Percentiles rank a stretch among this genome's conserved stretches.
These are phyloP conservation scores for Saccharum hybrid DNA, from an alignment of 202 grass and related monocot genomes.

Conservation along the genomic window DNA sequence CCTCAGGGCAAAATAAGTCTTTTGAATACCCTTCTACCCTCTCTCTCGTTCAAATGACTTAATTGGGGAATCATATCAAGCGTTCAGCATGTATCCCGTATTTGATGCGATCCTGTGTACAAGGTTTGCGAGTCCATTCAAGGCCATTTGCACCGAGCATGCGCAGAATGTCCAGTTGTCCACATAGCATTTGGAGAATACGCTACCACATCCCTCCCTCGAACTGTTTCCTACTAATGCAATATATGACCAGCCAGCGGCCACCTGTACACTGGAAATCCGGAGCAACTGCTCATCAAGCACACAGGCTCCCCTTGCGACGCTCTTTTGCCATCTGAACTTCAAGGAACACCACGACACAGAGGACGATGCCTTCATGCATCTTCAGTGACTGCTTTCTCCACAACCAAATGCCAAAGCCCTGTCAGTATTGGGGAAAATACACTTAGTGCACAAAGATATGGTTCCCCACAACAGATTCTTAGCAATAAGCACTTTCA, in stretches of 20 bases:
- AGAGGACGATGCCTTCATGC: background rate
- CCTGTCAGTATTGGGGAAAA: constrained; percentile 32
- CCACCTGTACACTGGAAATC: background rate
- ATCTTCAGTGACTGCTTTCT: background rate
- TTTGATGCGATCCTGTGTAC: background rate
- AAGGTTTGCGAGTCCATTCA: background rate
- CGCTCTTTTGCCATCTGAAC: background rate
- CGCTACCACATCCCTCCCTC: background rate
- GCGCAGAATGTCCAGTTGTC: background rate
- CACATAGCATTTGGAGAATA: background rate
- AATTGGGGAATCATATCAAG: background rate
- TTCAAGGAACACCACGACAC: background rate
- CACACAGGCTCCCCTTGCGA: background rate
- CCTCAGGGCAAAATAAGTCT: background rate
- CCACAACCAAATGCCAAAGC: constrained; percentile 19
- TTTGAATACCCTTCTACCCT: background rate
- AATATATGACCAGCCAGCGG: background rate
- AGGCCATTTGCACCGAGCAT: background rate
- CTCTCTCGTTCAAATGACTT: background rate
- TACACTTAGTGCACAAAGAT: background rate
- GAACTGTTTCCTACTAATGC: background rate
- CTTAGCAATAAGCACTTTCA: background rate
- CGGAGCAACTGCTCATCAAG: background rate
- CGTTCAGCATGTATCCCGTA: background rate
- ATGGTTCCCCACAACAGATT: background rate